A percentile compares a stretch with the other conserved stretches of the same genome.
phyloP scores from a whole-genome alignment of 306 rosid genomes.

The Senna siamea region DNA sequence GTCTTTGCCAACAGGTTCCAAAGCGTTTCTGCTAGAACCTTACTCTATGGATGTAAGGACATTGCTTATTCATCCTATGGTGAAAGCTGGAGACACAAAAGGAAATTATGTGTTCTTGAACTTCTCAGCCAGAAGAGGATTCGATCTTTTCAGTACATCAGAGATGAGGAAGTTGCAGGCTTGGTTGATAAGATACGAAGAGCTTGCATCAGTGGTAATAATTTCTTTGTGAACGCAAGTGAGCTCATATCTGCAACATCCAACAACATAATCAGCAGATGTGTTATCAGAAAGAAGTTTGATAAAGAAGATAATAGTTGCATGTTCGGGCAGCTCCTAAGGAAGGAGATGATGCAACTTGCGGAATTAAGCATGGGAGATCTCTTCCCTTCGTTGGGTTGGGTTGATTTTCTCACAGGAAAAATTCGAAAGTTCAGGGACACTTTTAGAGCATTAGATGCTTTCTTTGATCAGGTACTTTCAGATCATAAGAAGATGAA shows the following conservation, averaged over 20 bases:
- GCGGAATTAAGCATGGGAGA: conserved; percentile 27
- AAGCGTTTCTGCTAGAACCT: neutral
- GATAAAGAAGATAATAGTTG: conserved; percentile 8
- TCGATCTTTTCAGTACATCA: conserved; percentile 14
- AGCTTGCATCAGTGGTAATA: neutral
- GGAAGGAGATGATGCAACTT: conserved; percentile 21
- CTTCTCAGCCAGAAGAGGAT: conserved; percentile 21
- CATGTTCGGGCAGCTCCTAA: conserved; percentile 12
- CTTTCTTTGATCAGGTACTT: conserved; percentile 15
- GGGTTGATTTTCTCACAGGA: conserved; percentile 31
- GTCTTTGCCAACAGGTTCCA: neutral
- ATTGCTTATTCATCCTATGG: conserved; percentile 2
- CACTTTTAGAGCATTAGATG: neutral
- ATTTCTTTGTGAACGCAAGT: conserved; percentile 37
- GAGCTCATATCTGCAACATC: conserved; percentile 32
- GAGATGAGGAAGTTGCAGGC: conserved; percentile 16
- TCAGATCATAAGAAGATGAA: conserved; percentile 29
- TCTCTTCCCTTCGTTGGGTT: conserved; percentile 11
- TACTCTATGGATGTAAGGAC: conserved; percentile 23
- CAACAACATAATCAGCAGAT: conserved; percentile 37
- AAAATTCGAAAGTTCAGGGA: neutral
- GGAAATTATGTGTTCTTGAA: conserved; percentile 22
- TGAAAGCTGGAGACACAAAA: conserved; percentile 35
- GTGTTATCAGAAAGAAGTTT: conserved; percentile 34
- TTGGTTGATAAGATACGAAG: conserved; percentile 31